Evolutionary conservation across 2,329 filamentous ascomycete genomes (phyloP), one percentile per base, ranked within the genome.

Genomic region (Ambrosiella cleistominuta): DNA sequence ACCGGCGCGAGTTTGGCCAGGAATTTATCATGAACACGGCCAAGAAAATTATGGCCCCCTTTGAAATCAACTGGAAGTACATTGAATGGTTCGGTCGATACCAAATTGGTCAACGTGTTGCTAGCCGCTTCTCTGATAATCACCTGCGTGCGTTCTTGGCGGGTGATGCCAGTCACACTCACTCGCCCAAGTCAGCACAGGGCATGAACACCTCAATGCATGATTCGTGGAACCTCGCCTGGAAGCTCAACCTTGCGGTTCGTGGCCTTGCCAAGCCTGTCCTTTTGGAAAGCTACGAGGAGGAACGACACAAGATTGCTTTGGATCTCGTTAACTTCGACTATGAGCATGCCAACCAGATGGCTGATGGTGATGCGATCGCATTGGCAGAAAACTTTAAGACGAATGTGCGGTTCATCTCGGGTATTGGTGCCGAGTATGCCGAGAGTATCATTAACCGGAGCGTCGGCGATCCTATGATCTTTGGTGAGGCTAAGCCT

Each of bases 61-160:
- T 78, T 64, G 69, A 68, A 56, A 69, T 82, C 49, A 70, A 75
- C 53, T 82, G 79, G 79, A 75, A 74, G 63, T 76, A 77, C 56
- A 72, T 80, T 55, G 72, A 83, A 68, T 88, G 84, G 82, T 88
- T 86, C 70, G 83, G 82, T 51, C 79, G 81, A 49, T 88, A 86
- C 66, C 76, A 81, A 63, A 82, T 86, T 59, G 81, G 82, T 9
- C 83, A 86, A 70, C 78, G 85, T 15, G 77, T 88, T 19, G 85
- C 85, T 1, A 80, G 80, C 63, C 75, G 78, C 52, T 89, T 88
- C 70, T 77, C 79, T 63, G 79, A 84, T 64, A 73, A 77, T 52
- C 71, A 80, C 61, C 67, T 72, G 45, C 75, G 80, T 13, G 77
- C 84, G n/a, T 87, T 87, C 66, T 71, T 87, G 44, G 80, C 81